Conservation (phyloP, 768 basidiomycete genomes). For the Rhodotorula graminis region DNA sequence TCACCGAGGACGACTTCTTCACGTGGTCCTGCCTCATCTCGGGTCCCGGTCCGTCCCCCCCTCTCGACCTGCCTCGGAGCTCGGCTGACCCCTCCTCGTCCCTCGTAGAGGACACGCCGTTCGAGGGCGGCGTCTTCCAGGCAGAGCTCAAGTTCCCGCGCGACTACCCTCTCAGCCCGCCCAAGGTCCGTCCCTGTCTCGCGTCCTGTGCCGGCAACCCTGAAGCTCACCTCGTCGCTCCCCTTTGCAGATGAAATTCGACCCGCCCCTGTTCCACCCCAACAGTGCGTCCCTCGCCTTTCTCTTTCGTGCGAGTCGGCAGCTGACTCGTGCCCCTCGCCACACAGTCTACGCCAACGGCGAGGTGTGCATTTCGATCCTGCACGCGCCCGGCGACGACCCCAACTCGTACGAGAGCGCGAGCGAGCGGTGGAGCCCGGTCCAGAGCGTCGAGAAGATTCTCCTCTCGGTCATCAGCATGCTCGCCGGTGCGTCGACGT, state of each 20-base stretch:
- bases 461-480: conserved; percentile 86
- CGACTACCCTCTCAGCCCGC: conserved; percentile 95
- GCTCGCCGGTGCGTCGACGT: conserved; percentile 57
- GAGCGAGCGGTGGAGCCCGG: conserved; percentile 97
- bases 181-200: conserved; percentile 55
- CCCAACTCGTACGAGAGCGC: conserved; percentile 81
- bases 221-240: too few relatives aligned
- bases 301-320: background rate
- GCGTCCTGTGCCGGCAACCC: too few relatives aligned
- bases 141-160: conserved; percentile 74
- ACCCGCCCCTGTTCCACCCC: conserved; percentile 93
- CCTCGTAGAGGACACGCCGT: conserved; percentile 42
- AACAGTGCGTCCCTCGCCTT: conserved; percentile 67
- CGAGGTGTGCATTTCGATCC: conserved; percentile 94
- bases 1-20: conserved; percentile 84
- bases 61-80: background rate
- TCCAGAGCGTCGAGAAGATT: conserved; percentile 96
- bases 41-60: conserved; percentile 65
- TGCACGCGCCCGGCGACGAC: conserved; percentile 70
- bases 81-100: background rate
- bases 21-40: conserved; percentile 99
- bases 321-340: background rate
- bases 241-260: conserved; percentile 72
- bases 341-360: conserved; percentile 88
- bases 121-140: conserved; percentile 86